phyloP scores from a whole-genome alignment of 2,329 filamentous ascomycete genomes.

The Cytospora piceicola region DNA sequence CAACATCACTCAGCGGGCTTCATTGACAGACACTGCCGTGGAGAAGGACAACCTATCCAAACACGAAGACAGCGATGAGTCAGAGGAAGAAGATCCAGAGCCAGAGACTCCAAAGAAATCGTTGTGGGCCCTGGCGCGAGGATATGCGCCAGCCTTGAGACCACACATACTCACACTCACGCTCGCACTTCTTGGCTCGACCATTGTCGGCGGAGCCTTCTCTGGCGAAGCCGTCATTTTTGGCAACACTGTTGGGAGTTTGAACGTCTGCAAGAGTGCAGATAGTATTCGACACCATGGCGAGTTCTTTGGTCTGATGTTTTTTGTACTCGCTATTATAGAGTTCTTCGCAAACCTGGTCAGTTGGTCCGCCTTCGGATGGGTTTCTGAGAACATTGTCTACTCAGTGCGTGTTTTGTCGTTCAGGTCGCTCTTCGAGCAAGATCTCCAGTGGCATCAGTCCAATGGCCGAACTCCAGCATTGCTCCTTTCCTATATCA shows the following conservation, averaged over 20 bases:
- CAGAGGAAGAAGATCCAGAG: conserved; percentile 10
- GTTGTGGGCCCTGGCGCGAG: conserved; percentile 18
- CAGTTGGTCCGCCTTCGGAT: conserved; percentile 60
- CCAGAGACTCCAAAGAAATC: conserved; percentile 26
- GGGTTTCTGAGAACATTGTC: conserved; percentile 59
- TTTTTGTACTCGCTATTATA: conserved; percentile 63
- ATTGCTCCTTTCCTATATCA: conserved; percentile 68
- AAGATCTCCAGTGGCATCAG: conserved; percentile 69
- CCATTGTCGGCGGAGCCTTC: conserved; percentile 60
- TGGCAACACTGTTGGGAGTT: conserved; percentile 60
- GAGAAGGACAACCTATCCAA: conserved; percentile 9
- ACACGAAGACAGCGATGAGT: not conserved
- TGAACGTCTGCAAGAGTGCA: conserved; percentile 57
- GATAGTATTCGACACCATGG: conserved; percentile 53
- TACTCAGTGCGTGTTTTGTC: conserved; percentile 59
- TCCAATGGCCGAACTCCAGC: conserved; percentile 65
- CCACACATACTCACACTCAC: conserved; percentile 38
- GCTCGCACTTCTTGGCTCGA: conserved; percentile 53
- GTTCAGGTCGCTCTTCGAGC: conserved; percentile 59
- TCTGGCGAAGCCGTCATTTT: conserved; percentile 63
- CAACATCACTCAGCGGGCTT: not conserved
- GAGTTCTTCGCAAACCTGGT: conserved; percentile 63
- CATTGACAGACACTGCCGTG: conserved; percentile 16
- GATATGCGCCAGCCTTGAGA: conserved; percentile 24
- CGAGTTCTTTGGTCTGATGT: conserved; percentile 59